Evolutionary conservation across 495 filamentous ascomycete species (phyloP), one percentile per base, ranked within the genome.

Genomic region (Xylaria grammica): DNA sequence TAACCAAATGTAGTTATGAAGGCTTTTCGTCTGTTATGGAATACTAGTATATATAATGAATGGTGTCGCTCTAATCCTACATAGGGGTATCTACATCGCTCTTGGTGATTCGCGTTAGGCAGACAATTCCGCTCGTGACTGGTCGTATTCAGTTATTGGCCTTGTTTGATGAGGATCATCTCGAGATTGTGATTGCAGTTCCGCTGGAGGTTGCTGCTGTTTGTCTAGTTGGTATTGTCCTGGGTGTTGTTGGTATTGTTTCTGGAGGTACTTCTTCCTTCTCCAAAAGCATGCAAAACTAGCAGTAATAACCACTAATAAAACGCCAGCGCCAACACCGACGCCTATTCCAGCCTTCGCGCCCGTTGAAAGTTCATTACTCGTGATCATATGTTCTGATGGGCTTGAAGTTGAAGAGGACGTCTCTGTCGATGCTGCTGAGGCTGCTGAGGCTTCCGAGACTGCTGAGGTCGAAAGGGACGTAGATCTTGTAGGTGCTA

Each of bases 281-380:
- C 19, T 50, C 4, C 3, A 26, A 4, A 24, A 4, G 20, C n/a
- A n/a, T n/a, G 7, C 4, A 45, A 42, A 42, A 27, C 54, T 8
- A 30, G 38, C 22, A 19, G 30, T 5, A 7, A n/a, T 4, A 1
- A n/a, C 26, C 5, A 32, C 26, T 32, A 58, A 11, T 4, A 32
- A 5, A 13, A 40, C 42, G n/a, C 56, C 42, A 30, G 36, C 24
- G 1, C 26, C 15, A 1, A 29, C 56, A 17, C 56, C 56, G n/a
- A 60, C 42, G 6, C 42, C 56, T 32, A 60, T 60, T 3, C 56
- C 56, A 0, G 56, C 56, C 7, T 7, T 26, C 3, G 40, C 42
- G 11, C 56, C 42, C 36, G 24, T 20, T 11, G 56, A 60, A 1
- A 60, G 17, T 17, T 42, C 44, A 30, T 32, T 3, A 6, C 2